Evolutionary conservation across 139 green algal genomes (phyloP).

Genomic region (Auxenochlorella pyrenoidosa): DNA sequence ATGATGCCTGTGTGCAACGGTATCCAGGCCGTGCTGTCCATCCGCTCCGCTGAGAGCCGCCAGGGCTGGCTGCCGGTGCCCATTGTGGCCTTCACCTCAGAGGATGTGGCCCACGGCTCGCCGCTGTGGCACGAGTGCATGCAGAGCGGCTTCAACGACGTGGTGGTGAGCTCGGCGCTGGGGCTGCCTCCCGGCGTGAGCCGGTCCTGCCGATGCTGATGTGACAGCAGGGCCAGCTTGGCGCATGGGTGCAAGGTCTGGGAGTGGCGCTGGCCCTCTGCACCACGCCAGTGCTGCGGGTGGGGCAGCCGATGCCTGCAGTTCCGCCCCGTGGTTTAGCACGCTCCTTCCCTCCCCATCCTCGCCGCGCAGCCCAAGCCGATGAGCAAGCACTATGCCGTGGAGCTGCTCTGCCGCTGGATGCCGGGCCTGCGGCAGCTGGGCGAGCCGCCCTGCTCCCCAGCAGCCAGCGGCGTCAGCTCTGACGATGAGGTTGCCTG

Average conservation of each 20-base stretch:
- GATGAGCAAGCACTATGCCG: background rate
- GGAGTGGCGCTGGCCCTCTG: too few relatives aligned
- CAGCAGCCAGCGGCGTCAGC: background rate
- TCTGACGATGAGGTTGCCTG: background rate
- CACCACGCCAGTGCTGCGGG: too few relatives aligned
- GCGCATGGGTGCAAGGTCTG: too few relatives aligned
- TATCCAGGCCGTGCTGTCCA: conserved; percentile 1
- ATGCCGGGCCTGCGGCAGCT: background rate
- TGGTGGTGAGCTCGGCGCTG: conserved; percentile 13
- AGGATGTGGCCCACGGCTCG: conserved; percentile 15
- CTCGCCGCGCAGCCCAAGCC: conserved; percentile 4
- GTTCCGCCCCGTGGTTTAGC: background rate
- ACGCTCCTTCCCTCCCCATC: too few relatives aligned
- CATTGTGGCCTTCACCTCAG: conserved; percentile 17
- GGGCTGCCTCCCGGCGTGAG: background rate
- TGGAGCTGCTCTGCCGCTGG: conserved; percentile 18
- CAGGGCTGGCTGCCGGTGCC: background rate
- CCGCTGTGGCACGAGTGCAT: conserved; percentile 24
- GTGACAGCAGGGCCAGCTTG: background rate
- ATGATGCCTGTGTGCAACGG: conserved; percentile 31
- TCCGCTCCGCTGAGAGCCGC: conserved; percentile 10
- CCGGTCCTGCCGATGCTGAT: background rate
- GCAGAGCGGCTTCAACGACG: conserved; percentile 24
- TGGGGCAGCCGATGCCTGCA: background rate
- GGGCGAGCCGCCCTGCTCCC: too few relatives aligned